These are phyloP conservation scores for Grosmannia serpens DNA, from an alignment of 2,329 filamentous ascomycete genomes.

Conservation along the genomic window DNA sequence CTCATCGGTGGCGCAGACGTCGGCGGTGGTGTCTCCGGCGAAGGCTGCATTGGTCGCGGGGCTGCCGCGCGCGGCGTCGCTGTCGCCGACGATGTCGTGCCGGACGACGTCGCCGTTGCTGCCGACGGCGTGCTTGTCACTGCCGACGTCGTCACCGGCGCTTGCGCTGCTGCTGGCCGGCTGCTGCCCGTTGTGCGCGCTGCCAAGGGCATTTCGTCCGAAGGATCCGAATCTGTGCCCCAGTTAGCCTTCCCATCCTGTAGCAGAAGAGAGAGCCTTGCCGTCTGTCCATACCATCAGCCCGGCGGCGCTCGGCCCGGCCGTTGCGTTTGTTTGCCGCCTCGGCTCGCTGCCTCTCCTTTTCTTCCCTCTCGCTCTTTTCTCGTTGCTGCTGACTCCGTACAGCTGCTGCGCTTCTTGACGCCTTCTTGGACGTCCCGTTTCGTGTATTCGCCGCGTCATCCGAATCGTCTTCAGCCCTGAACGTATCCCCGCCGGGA, in stretches of 20 bases:
- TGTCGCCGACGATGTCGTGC: constrained; percentile 12
- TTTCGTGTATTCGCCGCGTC: constrained; percentile 48
- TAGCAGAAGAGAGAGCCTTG: constrained; percentile 6
- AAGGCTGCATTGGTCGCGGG: constrained; percentile 32
- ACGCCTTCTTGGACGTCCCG: constrained; percentile 41
- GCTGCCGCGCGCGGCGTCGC: constrained; percentile 18
- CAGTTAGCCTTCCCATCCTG: constrained; percentile 24
- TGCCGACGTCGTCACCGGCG: neutral
- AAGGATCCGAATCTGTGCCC: constrained; percentile 55
- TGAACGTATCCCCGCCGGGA: constrained; percentile 37
- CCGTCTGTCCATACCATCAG: constrained; percentile 51
- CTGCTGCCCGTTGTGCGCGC: constrained; percentile 22
- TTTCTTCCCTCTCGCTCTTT: constrained; percentile 59
- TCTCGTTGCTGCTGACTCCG: constrained; percentile 36
- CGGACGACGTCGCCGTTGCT: constrained; percentile 5
- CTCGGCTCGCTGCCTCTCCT: constrained; percentile 62
- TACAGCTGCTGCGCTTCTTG: constrained; percentile 34
- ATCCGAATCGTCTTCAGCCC: constrained; percentile 55
- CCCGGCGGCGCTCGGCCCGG: constrained; percentile 66
- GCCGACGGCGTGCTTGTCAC: neutral
- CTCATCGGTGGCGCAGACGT: constrained; percentile 25
- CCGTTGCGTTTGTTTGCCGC: constrained; percentile 71
- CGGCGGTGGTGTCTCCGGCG: constrained; percentile 36
- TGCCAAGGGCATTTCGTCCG: constrained; percentile 53
- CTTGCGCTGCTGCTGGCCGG: constrained; percentile 6